Evolutionary conservation across 75 land plant species (phyloP).

Genomic region (Picea sitchensis): DNA sequence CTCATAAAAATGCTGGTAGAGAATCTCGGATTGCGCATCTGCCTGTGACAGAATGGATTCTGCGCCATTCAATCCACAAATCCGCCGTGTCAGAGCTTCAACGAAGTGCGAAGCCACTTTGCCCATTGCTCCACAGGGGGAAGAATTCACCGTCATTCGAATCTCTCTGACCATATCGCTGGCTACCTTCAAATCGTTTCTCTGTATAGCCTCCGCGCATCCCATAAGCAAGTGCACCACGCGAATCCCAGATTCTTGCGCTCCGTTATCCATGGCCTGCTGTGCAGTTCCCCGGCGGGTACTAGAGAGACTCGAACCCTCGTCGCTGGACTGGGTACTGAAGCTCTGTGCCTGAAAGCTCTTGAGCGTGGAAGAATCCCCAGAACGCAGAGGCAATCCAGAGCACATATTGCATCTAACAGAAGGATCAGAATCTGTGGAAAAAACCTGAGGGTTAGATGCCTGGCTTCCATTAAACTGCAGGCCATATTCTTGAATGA

Average conservation of each 20-base stretch:
- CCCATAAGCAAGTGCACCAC: slow-evolving; percentile 76
- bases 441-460: background rate
- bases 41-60: slow-evolving; percentile 13
- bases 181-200: slow-evolving; percentile 33
- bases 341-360: background rate
- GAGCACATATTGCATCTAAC: background rate
- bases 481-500: background rate
- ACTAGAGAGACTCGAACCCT: slow-evolving; percentile 2
- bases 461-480: slow-evolving; percentile 6
- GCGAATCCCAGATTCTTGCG: slow-evolving; percentile 64
- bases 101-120: slow-evolving; percentile 79
- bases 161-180: slow-evolving; percentile 53
- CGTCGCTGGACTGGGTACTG: slow-evolving; percentile 9
- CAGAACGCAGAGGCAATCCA: background rate
- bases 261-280: slow-evolving; percentile 12
- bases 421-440: background rate
- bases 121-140: slow-evolving; percentile 56
- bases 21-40: slow-evolving; percentile 44
- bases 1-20: slow-evolving; percentile 86
- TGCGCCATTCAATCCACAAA: slow-evolving; percentile 23
- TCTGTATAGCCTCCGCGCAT: slow-evolving; percentile 76
- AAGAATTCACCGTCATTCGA: slow-evolving; percentile 21
- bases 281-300: background rate
- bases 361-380: background rate
- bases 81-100: slow-evolving; percentile 70